phyloP scores from a whole-genome alignment of 2,329 filamentous ascomycete species.

The Uncinocarpus reesii region DNA sequence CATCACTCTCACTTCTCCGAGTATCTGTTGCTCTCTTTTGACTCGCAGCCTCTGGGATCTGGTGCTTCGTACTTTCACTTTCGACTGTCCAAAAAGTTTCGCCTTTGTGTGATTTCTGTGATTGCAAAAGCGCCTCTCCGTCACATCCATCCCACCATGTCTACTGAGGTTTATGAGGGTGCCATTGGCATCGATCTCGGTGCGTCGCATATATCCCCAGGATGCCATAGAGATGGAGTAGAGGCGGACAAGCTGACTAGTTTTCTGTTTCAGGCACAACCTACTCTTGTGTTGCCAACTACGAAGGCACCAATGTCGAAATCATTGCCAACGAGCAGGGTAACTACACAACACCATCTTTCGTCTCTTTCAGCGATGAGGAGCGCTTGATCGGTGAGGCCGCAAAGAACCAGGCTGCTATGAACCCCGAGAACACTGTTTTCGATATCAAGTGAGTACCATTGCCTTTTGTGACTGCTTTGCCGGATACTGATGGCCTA shows the following conservation, averaged over 20 bases:
- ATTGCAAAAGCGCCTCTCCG: conserved; percentile 17
- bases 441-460: conserved; percentile 91
- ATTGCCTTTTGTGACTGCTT: not conserved
- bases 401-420: conserved; percentile 99
- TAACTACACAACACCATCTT: conserved; percentile 96
- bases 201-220: conserved; percentile 38
- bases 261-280: conserved; percentile 63
- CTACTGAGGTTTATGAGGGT: conserved; percentile 98
- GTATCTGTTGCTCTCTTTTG: conserved; percentile 7
- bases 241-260: conserved; percentile 18
- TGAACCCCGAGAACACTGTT: conserved; percentile 97
- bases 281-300: conserved; percentile 99
- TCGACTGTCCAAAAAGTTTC: conserved; percentile 11
- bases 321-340: conserved; percentile 99
- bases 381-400: conserved; percentile 99
- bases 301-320: conserved; percentile 98
- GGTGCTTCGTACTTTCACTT: conserved; percentile 6
- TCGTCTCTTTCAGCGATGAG: conserved; percentile 97
- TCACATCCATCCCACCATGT: conserved; percentile 53
- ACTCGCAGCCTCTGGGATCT: conserved; percentile 1
- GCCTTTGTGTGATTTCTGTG: conserved; percentile 19
- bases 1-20: conserved; percentile 9
- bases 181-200: conserved; percentile 99
- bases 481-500: conserved; percentile 5
- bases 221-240: not conserved